These are phyloP conservation scores for Hanseniaspora lindneri DNA, from an alignment of 805 yeast genomes.

Conservation along the genomic window DNA sequence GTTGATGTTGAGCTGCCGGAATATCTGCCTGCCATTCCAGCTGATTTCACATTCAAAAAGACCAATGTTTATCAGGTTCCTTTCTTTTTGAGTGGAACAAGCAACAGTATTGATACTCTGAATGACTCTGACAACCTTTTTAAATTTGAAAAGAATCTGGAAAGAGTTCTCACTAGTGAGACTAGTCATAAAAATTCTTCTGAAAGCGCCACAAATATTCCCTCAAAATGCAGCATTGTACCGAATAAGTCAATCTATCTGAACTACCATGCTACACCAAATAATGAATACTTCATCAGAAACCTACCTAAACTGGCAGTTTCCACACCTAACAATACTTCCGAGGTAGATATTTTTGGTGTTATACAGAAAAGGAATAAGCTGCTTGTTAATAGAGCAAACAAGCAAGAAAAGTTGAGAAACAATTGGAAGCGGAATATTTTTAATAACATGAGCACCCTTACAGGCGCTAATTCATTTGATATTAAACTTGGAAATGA, in stretches of 20 bases:
- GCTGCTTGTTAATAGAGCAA: not conserved
- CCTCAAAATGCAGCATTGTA: not conserved
- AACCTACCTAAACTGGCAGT: constrained; percentile 2
- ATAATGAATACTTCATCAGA: constrained; percentile 11
- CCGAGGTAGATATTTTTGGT: not conserved
- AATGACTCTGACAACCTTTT: constrained; percentile 9
- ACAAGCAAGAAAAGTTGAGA: not conserved
- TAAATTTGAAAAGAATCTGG: not conserved
- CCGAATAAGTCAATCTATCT: constrained; percentile 7
- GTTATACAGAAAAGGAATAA: not conserved
- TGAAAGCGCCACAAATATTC: no score
- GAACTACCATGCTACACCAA: constrained; percentile 5
- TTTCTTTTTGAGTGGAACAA: constrained; percentile 4
- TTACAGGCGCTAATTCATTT: not conserved
- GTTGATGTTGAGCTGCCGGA: constrained; percentile 5
- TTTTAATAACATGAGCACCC: not conserved
- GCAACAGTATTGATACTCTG: not conserved
- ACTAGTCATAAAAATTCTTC: no score
- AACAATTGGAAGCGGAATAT: constrained; percentile 6
- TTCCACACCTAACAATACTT: not conserved
- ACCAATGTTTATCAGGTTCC: constrained; percentile 10
- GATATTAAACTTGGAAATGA: constrained; percentile 6
- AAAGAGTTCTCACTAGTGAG: not conserved
- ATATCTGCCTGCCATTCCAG: constrained; percentile 8
- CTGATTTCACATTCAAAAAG: constrained; percentile 6